Base-by-base conservation (phyloP, 1,284 basidiomycete genomes). In the Mycosarcoma mackinlayi region DNA sequence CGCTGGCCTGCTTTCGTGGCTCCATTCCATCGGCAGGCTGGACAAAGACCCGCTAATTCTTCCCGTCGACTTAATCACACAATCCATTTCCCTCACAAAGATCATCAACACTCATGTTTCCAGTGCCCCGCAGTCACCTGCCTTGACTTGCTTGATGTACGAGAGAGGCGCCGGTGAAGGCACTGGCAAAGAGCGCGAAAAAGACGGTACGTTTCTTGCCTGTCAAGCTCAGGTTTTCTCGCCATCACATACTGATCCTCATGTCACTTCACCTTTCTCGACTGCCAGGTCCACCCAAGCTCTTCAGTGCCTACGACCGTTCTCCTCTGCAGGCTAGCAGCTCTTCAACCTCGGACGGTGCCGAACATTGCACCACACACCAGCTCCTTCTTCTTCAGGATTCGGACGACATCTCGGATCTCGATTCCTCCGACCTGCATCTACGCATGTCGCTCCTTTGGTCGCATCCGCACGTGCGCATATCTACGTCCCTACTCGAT, bases 31-130 rank as follows among this genome's bases (percentile, higher is more conserved):
- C 47, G 76, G 77, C 19, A 67, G 73, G 53, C 64, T 82, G 21
- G 72, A 76, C 50, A 75, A 72, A 31, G 76, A 81, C 34, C 80
- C 79, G 13, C 71, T 82, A 28, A 55, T 82, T n/a, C 69, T 82
- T 19, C 80, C 80, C 3, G 65, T 78, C 28, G 80, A 82, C 51
- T 41, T 82, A 31, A 60, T 82, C 51, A 65, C 65, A 16, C 78
- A 79, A 16, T 62, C 69, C 23, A 13, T 78, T 35, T 76, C 79
- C 27, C 68, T 82, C 39, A 52, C 66, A 11, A 28, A 65, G 38
- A 61, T 82, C 55, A 57, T 82, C 50, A 47, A 63, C 33, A 50
- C 68, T 35, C 71, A 81, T 34, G 57, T 77, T 27, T 58, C 67
- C n/a, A 24, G 56, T 38, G 45, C 59, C 24, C 56, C 66, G 2